A percentile compares a stretch with the other conserved stretches of the same genome.
These are phyloP conservation scores for Mollisiaceae sp. DNA, from an alignment of 2,329 filamentous ascomycete genomes.

Conservation along the genomic window DNA sequence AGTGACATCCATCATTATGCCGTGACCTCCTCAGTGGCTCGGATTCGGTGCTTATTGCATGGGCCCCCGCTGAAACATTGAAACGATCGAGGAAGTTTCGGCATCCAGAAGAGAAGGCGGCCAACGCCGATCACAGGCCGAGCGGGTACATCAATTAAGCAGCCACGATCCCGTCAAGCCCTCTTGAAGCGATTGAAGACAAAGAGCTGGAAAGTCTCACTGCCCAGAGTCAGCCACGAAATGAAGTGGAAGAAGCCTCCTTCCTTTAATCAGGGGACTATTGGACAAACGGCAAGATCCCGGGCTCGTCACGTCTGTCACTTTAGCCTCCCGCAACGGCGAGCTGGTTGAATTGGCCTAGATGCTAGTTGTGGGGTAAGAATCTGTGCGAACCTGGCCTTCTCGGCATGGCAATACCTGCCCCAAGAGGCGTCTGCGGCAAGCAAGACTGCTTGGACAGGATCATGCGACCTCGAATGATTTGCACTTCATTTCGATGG, in stretches of 20 bases:
- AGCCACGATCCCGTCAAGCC: background rate
- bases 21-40: conserved; percentile 1
- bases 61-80: conserved; percentile 8
- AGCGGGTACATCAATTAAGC: background rate
- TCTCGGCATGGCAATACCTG: background rate
- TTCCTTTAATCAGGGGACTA: background rate
- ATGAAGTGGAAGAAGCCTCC: background rate
- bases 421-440: background rate
- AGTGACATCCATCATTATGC: background rate
- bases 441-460: background rate
- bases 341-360: background rate
- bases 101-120: background rate
- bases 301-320: background rate
- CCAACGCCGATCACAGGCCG: conserved; percentile 8
- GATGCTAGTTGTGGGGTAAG: background rate
- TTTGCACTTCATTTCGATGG: background rate
- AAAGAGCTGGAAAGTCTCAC: background rate
- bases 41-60: conserved; percentile 5
- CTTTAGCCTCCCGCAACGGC: background rate
- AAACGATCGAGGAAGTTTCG: conserved; percentile 8
- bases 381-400: background rate
- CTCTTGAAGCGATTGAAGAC: background rate
- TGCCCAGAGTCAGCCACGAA: background rate
- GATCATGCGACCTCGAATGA: background rate
- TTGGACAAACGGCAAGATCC: background rate